Percentiles rank a stretch among this genome's conserved stretches.
These are phyloP conservation scores for Strobilomyces confusus DNA, from an alignment of 768 basidiomycete genomes.

Conservation along the genomic window DNA sequence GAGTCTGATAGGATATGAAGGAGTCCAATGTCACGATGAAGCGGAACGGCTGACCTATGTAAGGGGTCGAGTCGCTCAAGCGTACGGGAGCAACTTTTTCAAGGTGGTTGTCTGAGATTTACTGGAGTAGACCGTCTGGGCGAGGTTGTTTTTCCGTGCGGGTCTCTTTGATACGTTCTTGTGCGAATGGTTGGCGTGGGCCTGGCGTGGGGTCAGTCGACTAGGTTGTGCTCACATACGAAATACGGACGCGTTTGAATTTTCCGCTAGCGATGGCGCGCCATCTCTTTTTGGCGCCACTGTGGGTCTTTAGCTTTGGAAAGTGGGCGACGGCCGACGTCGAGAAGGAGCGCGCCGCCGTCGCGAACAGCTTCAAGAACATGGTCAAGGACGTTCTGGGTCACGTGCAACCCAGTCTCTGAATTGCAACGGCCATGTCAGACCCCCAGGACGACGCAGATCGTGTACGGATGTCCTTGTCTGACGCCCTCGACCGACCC, in stretches of 20 bases:
- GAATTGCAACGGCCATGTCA: slow-evolving; percentile 24
- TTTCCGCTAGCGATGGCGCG: slow-evolving; percentile 59
- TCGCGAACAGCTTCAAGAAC: slow-evolving; percentile 16
- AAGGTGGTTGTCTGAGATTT: slow-evolving; percentile 61
- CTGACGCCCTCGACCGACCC: not conserved
- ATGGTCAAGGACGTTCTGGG: slow-evolving; percentile 23
- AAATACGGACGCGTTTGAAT: slow-evolving; percentile 68
- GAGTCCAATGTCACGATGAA: not conserved
- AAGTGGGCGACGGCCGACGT: slow-evolving; percentile 51
- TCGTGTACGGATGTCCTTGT: slow-evolving; percentile 43
- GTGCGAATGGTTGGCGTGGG: slow-evolving; percentile 68
- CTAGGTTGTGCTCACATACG: not conserved
- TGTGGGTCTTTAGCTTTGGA: slow-evolving; percentile 79
- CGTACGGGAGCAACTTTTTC: slow-evolving; percentile 73
- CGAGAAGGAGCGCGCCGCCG: slow-evolving; percentile 49
- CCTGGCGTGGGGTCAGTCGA: slow-evolving; percentile 37
- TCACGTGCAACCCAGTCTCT: slow-evolving; percentile 15
- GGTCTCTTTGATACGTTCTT: slow-evolving; percentile 66
- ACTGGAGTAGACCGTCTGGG: slow-evolving; percentile 62
- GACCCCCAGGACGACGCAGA: slow-evolving; percentile 78
- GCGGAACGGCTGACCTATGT: slow-evolving; percentile 15
- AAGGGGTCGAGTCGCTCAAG: slow-evolving; percentile 28
- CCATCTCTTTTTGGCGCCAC: slow-evolving; percentile 81
- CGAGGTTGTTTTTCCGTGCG: slow-evolving; percentile 60
- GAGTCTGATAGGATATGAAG: slow-evolving; percentile 9